phyloP scores from a whole-genome alignment of 805 yeast genomes.

The Komagataella phaffii region DNA sequence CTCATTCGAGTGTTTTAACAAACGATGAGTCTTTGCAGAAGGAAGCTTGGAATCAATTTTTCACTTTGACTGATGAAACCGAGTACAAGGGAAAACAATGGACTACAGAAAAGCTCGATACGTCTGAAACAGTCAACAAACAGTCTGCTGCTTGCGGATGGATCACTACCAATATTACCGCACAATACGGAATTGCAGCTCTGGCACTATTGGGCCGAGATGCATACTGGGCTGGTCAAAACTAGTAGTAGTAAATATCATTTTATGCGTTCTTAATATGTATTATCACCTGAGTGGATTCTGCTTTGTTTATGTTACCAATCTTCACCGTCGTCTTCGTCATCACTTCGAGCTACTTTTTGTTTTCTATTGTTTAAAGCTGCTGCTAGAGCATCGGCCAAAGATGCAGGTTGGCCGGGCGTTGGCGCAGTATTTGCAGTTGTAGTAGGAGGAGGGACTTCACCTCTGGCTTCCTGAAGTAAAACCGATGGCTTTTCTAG shows the following conservation, averaged over 20 bases:
- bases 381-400: conserved; percentile 82
- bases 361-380: conserved; percentile 75
- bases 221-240: not conserved
- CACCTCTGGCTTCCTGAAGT: conserved; percentile 62
- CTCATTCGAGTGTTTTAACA: conserved; percentile 2
- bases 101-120: not conserved
- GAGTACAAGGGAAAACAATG: not conserved
- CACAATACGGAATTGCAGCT: conserved; percentile 3
- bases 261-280: not conserved
- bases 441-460: conserved; percentile 22
- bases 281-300: not conserved
- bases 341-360: conserved; percentile 72
- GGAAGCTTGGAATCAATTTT: conserved; percentile 5
- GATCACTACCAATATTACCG: conserved; percentile 2
- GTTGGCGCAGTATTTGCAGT: conserved; percentile 21
- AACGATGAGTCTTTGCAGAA: not conserved
- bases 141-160: not conserved
- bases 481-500: conserved; percentile 68
- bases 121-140: conserved; percentile 2
- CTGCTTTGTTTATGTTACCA: not conserved
- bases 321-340: conserved; percentile 49
- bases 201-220: too few species aligned
- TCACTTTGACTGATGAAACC: conserved; percentile 3
- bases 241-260: not conserved
- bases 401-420: conserved; percentile 32